phyloP scores from a whole-genome alignment of 768 basidiomycete species.

The Boletales sp. region DNA sequence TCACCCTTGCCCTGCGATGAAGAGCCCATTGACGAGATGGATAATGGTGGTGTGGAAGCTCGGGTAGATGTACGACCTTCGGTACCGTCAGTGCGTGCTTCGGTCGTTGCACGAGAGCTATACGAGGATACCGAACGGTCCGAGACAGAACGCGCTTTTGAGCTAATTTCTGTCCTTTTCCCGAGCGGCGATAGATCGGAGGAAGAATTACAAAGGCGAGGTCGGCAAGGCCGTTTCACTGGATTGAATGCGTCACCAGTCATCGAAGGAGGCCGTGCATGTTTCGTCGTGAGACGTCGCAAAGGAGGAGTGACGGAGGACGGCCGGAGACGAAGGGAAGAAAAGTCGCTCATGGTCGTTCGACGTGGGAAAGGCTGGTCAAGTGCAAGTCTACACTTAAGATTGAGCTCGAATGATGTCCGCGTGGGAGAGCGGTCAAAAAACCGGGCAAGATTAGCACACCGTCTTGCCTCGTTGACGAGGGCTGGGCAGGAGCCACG shows the following conservation, averaged over 20 bases:
- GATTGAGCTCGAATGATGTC: slow-evolving; percentile 30
- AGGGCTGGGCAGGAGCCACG: slow-evolving; percentile 10
- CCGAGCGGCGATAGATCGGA: slow-evolving; percentile 13
- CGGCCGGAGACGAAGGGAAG: slow-evolving; percentile 33
- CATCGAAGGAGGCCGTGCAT: slow-evolving; percentile 23
- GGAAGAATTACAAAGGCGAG: slow-evolving; percentile 14
- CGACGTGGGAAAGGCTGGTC: slow-evolving; percentile 31
- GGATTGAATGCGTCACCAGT: slow-evolving; percentile 26
- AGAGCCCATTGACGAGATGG: slow-evolving; percentile 23
- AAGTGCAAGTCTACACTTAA: slow-evolving; percentile 28
- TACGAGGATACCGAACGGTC: slow-evolving; percentile 15
- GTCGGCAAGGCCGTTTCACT: slow-evolving; percentile 27
- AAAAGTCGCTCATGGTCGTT: slow-evolving; percentile 34
- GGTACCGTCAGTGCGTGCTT: slow-evolving; percentile 16
- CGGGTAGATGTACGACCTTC: slow-evolving; percentile 25
- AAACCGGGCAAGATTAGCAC: slow-evolving; percentile 39
- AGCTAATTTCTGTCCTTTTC: slow-evolving; percentile 16
- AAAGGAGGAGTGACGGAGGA: slow-evolving; percentile 25
- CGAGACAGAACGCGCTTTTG: slow-evolving; percentile 15
- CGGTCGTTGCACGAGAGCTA: slow-evolving; percentile 21
- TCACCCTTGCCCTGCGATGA: slow-evolving; percentile 19
- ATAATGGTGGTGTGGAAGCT: slow-evolving; percentile 28
- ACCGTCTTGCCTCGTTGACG: slow-evolving; percentile 25
- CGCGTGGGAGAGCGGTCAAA: slow-evolving; percentile 34
- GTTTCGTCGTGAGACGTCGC: slow-evolving; percentile 25